Base-by-base conservation (phyloP, 352 stramenopile genomes). In the Phytophthora capsici region DNA sequence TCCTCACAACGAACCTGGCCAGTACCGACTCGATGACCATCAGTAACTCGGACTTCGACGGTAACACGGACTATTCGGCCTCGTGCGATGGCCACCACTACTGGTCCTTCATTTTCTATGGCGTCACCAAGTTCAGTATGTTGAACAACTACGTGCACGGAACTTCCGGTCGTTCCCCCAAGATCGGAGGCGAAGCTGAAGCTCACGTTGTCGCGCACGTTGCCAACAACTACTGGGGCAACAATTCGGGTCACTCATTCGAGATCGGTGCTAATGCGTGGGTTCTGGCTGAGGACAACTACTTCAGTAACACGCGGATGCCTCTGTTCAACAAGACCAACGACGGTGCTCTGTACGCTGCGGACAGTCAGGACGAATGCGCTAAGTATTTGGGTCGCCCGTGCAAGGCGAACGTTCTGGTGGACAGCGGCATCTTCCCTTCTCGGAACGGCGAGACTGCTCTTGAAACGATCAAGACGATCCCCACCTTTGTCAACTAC, bases 1-100 rank as follows among this genome's bases (percentile, higher is more conserved):
- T 57, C 38, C 7, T 83, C 6, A 70, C 56, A 12, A 80, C 68
- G 1, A 70, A 75, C 38, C 37, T 34, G 10, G 75, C 59, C 23
- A 61, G 71, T 17, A 61, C 68, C 7, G 66, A 60, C 20, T 74
- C 66, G 23, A 41, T 78, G 47, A 83, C 75, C 8, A 73, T 83
- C 56, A 78, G 68, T 55, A 80, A 80, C 62, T 77, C 60, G 47
- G 71, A 83, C 36, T 83, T 83, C 54, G 75, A 83, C 49, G 75
- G 75, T 1, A 37, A 55, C 17, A 80, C 75, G 6, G 26, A 52
- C 17, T 83, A 53, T 48, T 80, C 70, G 8, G 52, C 75, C 0
- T 57, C 71, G 13, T 83, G 75, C 51, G 68, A 83, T 12, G 71
- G 72, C 2, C 71, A 59, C 36, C 75, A 83, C 57, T 83, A 83